These are phyloP conservation scores for Entelexis sorbosivorans DNA, from an alignment of 1,139 yeast genomes.

Conservation along the genomic window DNA sequence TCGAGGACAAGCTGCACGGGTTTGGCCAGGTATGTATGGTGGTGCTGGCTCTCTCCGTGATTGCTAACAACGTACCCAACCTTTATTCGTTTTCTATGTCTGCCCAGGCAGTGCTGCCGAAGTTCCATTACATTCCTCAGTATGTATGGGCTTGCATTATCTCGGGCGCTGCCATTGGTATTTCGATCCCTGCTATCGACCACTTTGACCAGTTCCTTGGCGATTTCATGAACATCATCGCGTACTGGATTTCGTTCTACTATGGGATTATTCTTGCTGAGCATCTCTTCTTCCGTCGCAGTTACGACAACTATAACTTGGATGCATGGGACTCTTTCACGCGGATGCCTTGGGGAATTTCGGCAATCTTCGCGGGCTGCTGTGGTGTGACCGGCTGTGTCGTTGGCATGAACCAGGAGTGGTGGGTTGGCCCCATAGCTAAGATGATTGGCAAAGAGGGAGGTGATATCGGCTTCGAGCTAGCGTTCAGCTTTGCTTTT, in stretches of 20 bases:
- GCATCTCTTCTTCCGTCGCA: slow-evolving; percentile 61
- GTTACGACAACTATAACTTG: slow-evolving; percentile 52
- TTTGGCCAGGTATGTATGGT: slow-evolving; percentile 89
- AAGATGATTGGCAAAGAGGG: slow-evolving; percentile 50
- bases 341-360: slow-evolving; percentile 59
- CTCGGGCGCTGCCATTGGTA: slow-evolving; percentile 65
- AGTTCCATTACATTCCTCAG: slow-evolving; percentile 64
- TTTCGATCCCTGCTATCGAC: slow-evolving; percentile 80
- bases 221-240: slow-evolving; percentile 81
- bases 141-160: slow-evolving; percentile 69
- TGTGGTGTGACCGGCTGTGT: slow-evolving; percentile 81
- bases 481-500: slow-evolving; percentile 56
- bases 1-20: slow-evolving; percentile 67
- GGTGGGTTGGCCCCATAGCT: slow-evolving; percentile 69
- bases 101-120: slow-evolving; percentile 73
- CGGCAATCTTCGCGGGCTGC: slow-evolving; percentile 67
- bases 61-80: slow-evolving; percentile 85
- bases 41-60: slow-evolving; percentile 65
- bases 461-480: slow-evolving; percentile 82
- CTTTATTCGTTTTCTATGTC: slow-evolving; percentile 81
- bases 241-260: slow-evolving; percentile 83
- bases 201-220: slow-evolving; percentile 60
- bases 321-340: slow-evolving; percentile 46
- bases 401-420: slow-evolving; percentile 73
- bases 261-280: slow-evolving; percentile 60